Conservation (phyloP, 768 basidiomycete genomes). For the Crepidotus variabilis region DNA sequence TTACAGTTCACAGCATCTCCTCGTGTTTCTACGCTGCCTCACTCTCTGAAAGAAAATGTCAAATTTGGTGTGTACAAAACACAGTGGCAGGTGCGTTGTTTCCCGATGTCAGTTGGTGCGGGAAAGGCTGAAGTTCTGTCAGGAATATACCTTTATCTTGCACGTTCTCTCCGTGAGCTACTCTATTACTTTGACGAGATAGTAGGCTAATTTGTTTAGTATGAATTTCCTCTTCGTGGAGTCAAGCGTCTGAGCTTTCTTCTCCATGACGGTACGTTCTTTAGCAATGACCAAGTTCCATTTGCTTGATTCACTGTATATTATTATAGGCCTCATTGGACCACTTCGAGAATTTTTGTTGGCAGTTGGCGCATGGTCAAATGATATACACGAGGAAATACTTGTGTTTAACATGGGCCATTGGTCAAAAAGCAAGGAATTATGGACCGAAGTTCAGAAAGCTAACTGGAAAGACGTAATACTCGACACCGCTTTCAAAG, state of each 20-base stretch:
- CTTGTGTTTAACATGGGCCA: conserved; percentile 73
- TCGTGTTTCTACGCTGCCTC: conserved; percentile 40
- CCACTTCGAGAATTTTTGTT: conserved; percentile 53
- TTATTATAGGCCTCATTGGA: no score
- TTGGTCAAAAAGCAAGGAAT: conserved; percentile 59
- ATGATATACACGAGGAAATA: conserved; percentile 63
- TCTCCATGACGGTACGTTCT: conserved; percentile 42
- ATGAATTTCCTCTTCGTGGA: conserved; percentile 31
- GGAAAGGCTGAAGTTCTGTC: neutral
- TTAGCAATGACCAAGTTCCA: no score
- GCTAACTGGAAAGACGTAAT: conserved; percentile 76
- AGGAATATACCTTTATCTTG: neutral
- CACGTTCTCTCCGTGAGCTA: conserved; percentile 25
- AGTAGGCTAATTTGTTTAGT: neutral
- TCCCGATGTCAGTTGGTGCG: neutral
- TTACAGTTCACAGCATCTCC: conserved; percentile 47
- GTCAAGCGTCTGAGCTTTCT: conserved; percentile 38
- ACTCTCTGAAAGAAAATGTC: conserved; percentile 38
- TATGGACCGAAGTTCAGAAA: conserved; percentile 62
- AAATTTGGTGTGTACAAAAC: neutral
- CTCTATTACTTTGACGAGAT: conserved; percentile 9
- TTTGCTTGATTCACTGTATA: no score
- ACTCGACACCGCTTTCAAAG: conserved; percentile 67
- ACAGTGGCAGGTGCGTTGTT: neutral
- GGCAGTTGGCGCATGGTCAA: conserved; percentile 45